phyloP scores from a whole-genome alignment of 1,139 yeast species.

The Pichia sp. region DNA sequence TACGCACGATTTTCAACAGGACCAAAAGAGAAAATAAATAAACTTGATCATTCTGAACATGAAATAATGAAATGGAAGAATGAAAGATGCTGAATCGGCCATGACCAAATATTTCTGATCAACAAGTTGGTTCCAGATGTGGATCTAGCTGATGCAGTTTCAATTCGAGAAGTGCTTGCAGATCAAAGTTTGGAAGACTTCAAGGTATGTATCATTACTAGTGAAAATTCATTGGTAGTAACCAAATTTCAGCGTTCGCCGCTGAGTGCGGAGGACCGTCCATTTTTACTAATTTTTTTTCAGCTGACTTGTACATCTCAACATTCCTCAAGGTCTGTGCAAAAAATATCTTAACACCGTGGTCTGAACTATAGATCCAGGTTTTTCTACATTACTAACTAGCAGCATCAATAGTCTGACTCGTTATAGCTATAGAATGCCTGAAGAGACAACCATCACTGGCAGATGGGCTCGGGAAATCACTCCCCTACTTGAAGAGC shows the following conservation, averaged over 20 bases:
- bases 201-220: too few relatives aligned
- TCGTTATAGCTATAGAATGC: slow-evolving; percentile 6
- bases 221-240: too few relatives aligned
- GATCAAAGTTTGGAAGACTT: too few relatives aligned
- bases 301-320: neutral
- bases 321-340: neutral
- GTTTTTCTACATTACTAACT: neutral
- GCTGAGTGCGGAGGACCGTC: neutral
- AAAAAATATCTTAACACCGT: neutral
- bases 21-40: too few relatives aligned
- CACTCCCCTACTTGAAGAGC: slow-evolving; percentile 19
- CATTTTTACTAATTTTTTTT: neutral
- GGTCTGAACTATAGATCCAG: neutral
- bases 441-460: slow-evolving; percentile 9
- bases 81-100: too few relatives aligned
- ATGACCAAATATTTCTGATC: too few relatives aligned
- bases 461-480: slow-evolving; percentile 20
- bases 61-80: too few relatives aligned
- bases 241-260: too few relatives aligned
- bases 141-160: too few relatives aligned
- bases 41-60: too few relatives aligned
- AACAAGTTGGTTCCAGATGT: too few relatives aligned
- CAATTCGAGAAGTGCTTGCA: too few relatives aligned
- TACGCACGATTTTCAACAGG: neutral
- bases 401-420: neutral